Conservation (phyloP, 148 eudicot genomes). For the Spergularia bocconei region DNA sequence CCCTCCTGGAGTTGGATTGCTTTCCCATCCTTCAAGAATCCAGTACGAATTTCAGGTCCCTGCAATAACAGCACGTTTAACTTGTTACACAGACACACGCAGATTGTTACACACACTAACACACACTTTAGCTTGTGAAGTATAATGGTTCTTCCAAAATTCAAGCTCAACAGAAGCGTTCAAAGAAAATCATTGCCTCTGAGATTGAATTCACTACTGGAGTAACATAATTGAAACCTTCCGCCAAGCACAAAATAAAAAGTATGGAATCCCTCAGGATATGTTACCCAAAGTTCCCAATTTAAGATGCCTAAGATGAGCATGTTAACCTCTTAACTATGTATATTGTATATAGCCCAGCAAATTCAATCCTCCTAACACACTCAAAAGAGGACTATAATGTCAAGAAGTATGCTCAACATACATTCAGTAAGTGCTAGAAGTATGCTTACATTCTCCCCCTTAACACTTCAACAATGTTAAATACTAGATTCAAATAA, state of each 20-base stretch:
- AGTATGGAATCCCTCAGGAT: neutral
- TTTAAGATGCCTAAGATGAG: neutral
- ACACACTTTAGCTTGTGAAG: neutral
- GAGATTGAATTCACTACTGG: neutral
- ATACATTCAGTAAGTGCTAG: neutral
- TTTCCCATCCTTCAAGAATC: constrained; percentile 57
- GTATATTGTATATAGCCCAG: too few species aligned
- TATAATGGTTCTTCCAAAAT: neutral
- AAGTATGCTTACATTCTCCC: neutral
- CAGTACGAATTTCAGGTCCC: constrained; percentile 86
- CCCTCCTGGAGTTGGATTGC: constrained; percentile 62
- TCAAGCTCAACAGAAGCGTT: too few species aligned
- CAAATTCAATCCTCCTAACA: neutral
- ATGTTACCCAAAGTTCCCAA: neutral
- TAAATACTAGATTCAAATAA: neutral
- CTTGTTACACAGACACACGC: neutral
- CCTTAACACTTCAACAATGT: neutral
- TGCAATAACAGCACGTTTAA: constrained; percentile 19
- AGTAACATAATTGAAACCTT: neutral
- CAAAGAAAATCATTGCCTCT: too few species aligned
- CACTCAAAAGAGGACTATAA: too few species aligned
- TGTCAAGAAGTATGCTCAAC: too few species aligned
- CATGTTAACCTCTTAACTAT: neutral
- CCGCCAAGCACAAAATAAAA: neutral
- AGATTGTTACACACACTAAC: neutral